A percentile compares a stretch with the other conserved stretches of the same genome.
Evolutionary conservation across 225 moss, liverwort and hornwort species (phyloP).

Genomic region (Thuidium tamariscinum): DNA sequence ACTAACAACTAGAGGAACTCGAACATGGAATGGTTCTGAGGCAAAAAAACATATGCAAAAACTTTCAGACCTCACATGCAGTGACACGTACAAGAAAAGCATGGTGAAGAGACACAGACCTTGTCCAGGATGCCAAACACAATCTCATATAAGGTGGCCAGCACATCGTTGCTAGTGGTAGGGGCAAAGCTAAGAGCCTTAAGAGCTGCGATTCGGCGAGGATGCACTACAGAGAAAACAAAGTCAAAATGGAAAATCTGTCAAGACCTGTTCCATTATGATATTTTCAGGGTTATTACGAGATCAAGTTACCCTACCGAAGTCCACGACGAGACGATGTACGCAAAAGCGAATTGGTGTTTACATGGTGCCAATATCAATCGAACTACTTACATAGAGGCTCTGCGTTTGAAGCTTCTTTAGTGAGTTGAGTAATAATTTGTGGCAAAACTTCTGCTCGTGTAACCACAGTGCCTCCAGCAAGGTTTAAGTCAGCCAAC

Average conservation of each 20-base stretch:
- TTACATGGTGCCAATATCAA: neutral
- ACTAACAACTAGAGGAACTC: neutral
- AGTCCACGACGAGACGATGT: neutral
- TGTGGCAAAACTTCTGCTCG: constrained; percentile 95
- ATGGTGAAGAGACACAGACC: constrained; percentile 26
- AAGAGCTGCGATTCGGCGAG: constrained; percentile 84
- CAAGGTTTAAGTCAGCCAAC: constrained; percentile 78
- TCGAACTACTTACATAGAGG: constrained; percentile 45
- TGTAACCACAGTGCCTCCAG: constrained; percentile 76
- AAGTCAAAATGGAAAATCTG: neutral
- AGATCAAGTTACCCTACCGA: neutral
- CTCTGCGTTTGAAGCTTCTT: constrained; percentile 75
- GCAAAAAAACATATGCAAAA: neutral
- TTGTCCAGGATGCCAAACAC: constrained; percentile 95
- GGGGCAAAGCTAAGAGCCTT: constrained; percentile 98
- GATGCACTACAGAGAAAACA: constrained; percentile 63
- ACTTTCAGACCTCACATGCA: neutral
- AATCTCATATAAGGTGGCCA: constrained; percentile 78
- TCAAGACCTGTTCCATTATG: neutral
- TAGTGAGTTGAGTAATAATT: constrained; percentile 72
- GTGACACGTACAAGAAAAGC: neutral
- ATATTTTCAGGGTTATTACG: neutral
- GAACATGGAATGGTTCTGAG: neutral
- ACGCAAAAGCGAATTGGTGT: neutral
- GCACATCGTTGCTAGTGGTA: constrained; percentile 55